Percentiles rank a stretch among this genome's conserved stretches.
Conservation (phyloP, 345 rosid genomes). For the Populus simonii region DNA sequence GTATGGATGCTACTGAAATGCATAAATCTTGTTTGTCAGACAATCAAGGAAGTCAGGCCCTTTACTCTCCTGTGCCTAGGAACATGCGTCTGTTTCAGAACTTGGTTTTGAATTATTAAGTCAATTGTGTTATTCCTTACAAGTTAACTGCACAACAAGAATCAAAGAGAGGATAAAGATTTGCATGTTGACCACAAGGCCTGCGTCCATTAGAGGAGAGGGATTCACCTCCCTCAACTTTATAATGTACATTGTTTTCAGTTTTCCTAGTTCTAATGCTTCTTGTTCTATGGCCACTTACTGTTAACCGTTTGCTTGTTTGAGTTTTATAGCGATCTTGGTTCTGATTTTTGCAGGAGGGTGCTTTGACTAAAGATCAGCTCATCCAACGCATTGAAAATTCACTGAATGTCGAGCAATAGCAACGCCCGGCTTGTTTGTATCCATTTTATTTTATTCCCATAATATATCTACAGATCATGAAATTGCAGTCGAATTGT, state of each 20-base stretch:
- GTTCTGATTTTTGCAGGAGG: slow-evolving; percentile 50
- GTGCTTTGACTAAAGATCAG: slow-evolving; percentile 66
- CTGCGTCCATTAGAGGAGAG: neutral
- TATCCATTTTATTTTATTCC: neutral
- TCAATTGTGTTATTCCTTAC: neutral
- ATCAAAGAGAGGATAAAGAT: neutral
- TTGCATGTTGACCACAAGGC: neutral
- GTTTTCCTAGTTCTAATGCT: neutral
- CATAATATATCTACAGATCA: neutral
- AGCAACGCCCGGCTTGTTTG: slow-evolving; percentile 24
- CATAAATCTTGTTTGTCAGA: neutral
- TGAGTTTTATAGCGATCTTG: neutral
- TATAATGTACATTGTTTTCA: neutral
- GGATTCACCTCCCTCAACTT: neutral
- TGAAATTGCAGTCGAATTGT: neutral
- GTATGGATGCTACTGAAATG: neutral
- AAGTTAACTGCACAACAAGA: neutral
- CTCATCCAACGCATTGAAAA: slow-evolving; percentile 66
- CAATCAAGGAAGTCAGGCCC: neutral
- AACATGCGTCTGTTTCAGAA: neutral
- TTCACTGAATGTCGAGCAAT: slow-evolving; percentile 61
- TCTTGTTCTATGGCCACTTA: neutral
- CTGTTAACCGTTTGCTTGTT: neutral
- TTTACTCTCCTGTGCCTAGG: neutral
- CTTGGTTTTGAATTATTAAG: neutral